These are phyloP conservation scores for Zopfia rhizophila DNA, from an alignment of 2,329 filamentous ascomycete species.

Conservation along the genomic window DNA sequence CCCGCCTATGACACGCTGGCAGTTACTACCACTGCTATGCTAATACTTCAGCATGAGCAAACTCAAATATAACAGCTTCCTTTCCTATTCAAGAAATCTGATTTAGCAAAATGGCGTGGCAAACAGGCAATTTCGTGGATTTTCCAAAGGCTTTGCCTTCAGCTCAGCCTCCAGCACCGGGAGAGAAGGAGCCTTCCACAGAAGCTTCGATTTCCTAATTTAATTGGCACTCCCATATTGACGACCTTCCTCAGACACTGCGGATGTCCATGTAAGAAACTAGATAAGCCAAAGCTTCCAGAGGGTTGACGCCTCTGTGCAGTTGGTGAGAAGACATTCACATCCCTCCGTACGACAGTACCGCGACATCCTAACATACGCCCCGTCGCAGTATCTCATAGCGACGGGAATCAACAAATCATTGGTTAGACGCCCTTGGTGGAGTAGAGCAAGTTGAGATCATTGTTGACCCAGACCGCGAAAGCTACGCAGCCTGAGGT, in stretches of 20 bases:
- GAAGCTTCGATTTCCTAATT: conserved; percentile 63
- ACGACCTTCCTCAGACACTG: conserved; percentile 77
- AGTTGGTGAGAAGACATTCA: conserved; percentile 75
- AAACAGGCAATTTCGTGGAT: conserved; percentile 58
- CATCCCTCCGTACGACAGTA: conserved; percentile 42
- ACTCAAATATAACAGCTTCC: too few relatives aligned
- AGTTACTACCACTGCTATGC: too few relatives aligned
- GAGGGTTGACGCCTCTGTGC: conserved; percentile 6
- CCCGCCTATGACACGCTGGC: too few relatives aligned
- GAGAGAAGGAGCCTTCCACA: conserved; percentile 65
- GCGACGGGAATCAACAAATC: conserved; percentile 41
- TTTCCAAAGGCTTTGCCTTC: conserved; percentile 40
- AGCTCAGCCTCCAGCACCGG: conserved; percentile 62
- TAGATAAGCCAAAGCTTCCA: not conserved
- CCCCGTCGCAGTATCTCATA: conserved; percentile 51
- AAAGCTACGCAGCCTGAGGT: conserved; percentile 73
- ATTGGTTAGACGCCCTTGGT: conserved; percentile 48
- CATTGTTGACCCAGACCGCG: conserved; percentile 68
- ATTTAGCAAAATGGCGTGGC: conserved; percentile 47
- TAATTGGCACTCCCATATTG: conserved; percentile 65
- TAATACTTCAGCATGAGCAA: too few relatives aligned
- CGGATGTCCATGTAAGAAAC: conserved; percentile 77
- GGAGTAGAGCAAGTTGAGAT: conserved; percentile 68
- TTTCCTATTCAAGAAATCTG: too few relatives aligned
- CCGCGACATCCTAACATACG: conserved; percentile 34